phyloP scores from a whole-genome alignment of 2,329 filamentous ascomycete genomes.

The Myriosclerotinia curreyana region DNA sequence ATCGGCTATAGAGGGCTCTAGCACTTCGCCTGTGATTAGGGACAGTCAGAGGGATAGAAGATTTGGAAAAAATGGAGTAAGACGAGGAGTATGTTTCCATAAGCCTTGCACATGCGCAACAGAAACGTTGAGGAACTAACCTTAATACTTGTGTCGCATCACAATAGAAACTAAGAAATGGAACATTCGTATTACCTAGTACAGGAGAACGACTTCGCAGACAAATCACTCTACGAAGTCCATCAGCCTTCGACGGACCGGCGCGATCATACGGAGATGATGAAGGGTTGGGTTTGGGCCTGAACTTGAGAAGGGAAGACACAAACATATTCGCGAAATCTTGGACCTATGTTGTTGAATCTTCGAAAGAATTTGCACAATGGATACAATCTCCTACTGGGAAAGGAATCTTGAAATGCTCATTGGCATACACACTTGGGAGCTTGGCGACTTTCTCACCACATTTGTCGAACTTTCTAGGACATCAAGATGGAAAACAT shows the following conservation, averaged over 20 bases:
- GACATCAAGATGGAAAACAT: slow-evolving; percentile 86
- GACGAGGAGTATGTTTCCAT: slow-evolving; percentile 18
- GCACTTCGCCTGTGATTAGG: slow-evolving; percentile 8
- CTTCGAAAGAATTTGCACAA: slow-evolving; percentile 45
- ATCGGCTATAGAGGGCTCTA: slow-evolving; percentile 8
- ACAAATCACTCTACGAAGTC: slow-evolving; percentile 69
- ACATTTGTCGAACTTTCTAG: slow-evolving; percentile 68
- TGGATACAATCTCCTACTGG: slow-evolving; percentile 72
- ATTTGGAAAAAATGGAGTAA: slow-evolving; percentile 15
- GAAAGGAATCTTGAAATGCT: slow-evolving; percentile 83
- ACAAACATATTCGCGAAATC: slow-evolving; percentile 39
- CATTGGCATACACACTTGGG: slow-evolving; percentile 81
- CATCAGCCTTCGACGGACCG: slow-evolving; percentile 40
- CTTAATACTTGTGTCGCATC: slow-evolving; percentile 6
- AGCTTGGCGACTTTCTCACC: slow-evolving; percentile 83
- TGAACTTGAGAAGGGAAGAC: slow-evolving; percentile 14
- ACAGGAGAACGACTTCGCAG: slow-evolving; percentile 83
- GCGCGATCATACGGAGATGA: slow-evolving; percentile 22
- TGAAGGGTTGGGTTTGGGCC: slow-evolving; percentile 10
- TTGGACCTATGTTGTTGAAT: slow-evolving; percentile 40
- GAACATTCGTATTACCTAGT: slow-evolving; percentile 79
- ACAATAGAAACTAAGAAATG: slow-evolving; percentile 69
- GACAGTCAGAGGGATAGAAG: slow-evolving; percentile 18
- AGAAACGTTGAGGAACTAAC: slow-evolving; percentile 26
- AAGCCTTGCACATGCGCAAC: slow-evolving; percentile 33